These are phyloP conservation scores for Boletus smithii DNA, from an alignment of 1,284 basidiomycete genomes.

Conservation along the genomic window DNA sequence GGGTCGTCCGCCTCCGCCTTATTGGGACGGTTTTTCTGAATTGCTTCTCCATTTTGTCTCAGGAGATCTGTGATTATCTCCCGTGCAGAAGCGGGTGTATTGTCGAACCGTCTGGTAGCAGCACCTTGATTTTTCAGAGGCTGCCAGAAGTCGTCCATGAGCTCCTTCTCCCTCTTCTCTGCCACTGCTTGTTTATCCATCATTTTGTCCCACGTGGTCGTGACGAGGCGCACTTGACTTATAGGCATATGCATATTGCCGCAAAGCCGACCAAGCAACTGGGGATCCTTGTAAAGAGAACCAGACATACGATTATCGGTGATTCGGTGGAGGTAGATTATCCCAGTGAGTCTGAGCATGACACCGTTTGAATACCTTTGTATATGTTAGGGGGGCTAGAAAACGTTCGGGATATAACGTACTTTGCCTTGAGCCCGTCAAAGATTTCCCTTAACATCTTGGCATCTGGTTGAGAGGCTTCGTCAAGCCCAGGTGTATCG, in stretches of 20 bases:
- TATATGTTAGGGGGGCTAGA: not conserved
- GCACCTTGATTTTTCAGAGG: conserved; percentile 1
- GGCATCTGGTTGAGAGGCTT: conserved; percentile 21
- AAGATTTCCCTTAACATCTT: conserved; percentile 26
- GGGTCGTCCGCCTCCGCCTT: too few species aligned
- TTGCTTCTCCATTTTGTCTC: not conserved
- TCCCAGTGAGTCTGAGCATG: conserved; percentile 33
- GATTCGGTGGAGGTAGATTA: conserved; percentile 50
- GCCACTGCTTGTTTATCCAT: conserved; percentile 6
- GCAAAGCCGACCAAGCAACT: conserved; percentile 38
- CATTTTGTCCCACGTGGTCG: conserved; percentile 33
- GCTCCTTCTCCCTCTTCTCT: conserved; percentile 21
- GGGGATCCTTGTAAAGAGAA: conserved; percentile 41
- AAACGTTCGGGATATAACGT: not conserved
- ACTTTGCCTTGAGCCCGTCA: conserved; percentile 21
- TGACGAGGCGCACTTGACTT: conserved; percentile 37
- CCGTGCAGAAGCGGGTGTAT: not conserved
- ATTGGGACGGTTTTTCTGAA: conserved; percentile 12
- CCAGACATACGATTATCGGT: conserved; percentile 45
- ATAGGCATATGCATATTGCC: conserved; percentile 8
- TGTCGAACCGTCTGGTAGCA: conserved; percentile 6
- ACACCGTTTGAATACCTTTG: conserved; percentile 5
- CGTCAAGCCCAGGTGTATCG: conserved; percentile 29
- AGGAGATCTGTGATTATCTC: too few species aligned
- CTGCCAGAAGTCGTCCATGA: conserved; percentile 17